A percentile compares a stretch with the other conserved stretches of the same genome.
Evolutionary conservation across 2,329 filamentous ascomycete species (phyloP).

Genomic region (Fulvia fulva): DNA sequence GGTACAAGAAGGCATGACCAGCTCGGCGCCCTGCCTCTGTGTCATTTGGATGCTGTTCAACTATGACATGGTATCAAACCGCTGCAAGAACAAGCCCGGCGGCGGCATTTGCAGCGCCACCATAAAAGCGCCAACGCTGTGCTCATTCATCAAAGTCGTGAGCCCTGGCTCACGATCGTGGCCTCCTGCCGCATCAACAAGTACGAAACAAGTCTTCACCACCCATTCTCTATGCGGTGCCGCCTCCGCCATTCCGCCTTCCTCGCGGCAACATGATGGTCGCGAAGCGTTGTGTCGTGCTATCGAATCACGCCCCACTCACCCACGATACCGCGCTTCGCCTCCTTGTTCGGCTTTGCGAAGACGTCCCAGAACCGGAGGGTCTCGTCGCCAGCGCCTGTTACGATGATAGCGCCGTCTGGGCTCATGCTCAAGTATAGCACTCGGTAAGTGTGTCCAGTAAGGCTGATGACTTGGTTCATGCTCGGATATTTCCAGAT

Average conservation of each 20-base stretch:
- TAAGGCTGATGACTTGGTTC: conserved; percentile 92
- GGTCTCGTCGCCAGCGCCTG: conserved; percentile 93
- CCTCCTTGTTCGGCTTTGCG: conserved; percentile 66
- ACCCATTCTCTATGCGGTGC: neutral
- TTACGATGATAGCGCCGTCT: conserved; percentile 88
- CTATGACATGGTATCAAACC: neutral
- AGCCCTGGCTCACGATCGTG: neutral
- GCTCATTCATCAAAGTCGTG: neutral
- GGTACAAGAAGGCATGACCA: no score
- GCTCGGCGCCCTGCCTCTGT: neutral
- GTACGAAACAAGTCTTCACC: neutral
- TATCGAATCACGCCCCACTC: conserved; percentile 71
- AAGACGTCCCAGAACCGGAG: conserved; percentile 96
- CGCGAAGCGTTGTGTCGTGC: neutral
- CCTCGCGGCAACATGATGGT: neutral
- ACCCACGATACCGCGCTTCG: conserved; percentile 54
- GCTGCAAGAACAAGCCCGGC: neutral
- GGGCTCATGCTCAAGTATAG: conserved; percentile 97
- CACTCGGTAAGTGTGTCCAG: conserved; percentile 93
- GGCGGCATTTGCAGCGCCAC: neutral
- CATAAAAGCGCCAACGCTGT: neutral
- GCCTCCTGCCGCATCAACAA: neutral
- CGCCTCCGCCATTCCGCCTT: neutral
- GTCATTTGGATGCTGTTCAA: neutral
- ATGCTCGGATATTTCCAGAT: conserved; percentile 99